Evolutionary conservation across 352 stramenopile genomes (phyloP).

Genomic region (Phytophthora palmivora): DNA sequence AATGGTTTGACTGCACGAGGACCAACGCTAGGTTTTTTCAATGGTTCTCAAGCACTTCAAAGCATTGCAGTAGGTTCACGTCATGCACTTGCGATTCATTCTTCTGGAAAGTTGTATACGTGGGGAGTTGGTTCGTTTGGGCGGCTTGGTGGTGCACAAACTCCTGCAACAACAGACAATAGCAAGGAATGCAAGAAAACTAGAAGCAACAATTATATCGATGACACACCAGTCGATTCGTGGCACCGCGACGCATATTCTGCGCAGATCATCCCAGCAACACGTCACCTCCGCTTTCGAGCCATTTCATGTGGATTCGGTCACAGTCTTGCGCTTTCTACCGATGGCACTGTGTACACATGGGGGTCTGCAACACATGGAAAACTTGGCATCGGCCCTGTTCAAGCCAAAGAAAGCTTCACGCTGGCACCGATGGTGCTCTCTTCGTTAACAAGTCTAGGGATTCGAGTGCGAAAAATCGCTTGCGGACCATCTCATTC

Average conservation of each 20-base stretch:
- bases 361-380: conserved; percentile 80
- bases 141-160: conserved; percentile 52
- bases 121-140: conserved; percentile 82
- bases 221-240: conserved; percentile 21
- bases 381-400: conserved; percentile 68
- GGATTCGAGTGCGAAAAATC: conserved; percentile 63
- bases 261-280: conserved; percentile 51
- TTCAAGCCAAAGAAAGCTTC: conserved; percentile 67
- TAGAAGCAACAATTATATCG: conserved; percentile 12
- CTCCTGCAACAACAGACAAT: background rate
- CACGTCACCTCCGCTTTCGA: conserved; percentile 59
- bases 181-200: background rate
- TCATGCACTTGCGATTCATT: conserved; percentile 70
- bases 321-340: conserved; percentile 74
- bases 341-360: conserved; percentile 67
- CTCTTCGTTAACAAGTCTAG: conserved; percentile 26
- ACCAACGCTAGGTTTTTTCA: conserved; percentile 44
- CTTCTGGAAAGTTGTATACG: conserved; percentile 67
- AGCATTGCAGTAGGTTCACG: conserved; percentile 72
- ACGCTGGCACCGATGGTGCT: conserved; percentile 61
- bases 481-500: conserved; percentile 83
- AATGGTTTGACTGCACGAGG: conserved; percentile 69
- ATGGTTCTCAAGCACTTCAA: conserved; percentile 61
- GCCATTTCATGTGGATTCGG: conserved; percentile 67
- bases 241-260: conserved; percentile 66